Percentiles rank a stretch among this genome's conserved stretches.
Conservation (phyloP, 2,329 filamentous ascomycete species). For the Ampelomyces quisqualis region DNA sequence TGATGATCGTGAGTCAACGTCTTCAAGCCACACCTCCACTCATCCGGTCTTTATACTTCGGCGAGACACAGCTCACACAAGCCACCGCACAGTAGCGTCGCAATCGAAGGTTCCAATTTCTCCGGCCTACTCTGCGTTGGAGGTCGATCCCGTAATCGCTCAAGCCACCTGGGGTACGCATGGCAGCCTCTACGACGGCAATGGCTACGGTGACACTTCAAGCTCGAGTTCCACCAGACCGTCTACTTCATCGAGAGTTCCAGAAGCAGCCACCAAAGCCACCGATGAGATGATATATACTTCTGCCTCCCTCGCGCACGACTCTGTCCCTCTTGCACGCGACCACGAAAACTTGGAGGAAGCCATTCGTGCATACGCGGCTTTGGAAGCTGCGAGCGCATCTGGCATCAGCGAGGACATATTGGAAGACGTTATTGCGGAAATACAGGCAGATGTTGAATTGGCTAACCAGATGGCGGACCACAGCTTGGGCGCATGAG, state of each 20-base stretch:
- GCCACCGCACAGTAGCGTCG: too few species aligned
- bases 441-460: slow-evolving; percentile 11
- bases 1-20: neutral
- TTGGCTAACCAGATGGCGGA: slow-evolving; percentile 17
- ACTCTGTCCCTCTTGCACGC: slow-evolving; percentile 8
- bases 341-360: slow-evolving; percentile 20
- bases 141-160: neutral
- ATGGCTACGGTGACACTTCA: slow-evolving; percentile 24
- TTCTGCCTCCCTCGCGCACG: neutral
- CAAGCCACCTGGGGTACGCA: slow-evolving; percentile 16
- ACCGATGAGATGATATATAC: neutral
- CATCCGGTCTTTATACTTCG: too few species aligned
- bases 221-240: slow-evolving; percentile 4
- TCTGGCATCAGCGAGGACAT: slow-evolving; percentile 3
- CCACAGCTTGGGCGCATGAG: slow-evolving; percentile 18
- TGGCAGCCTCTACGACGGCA: slow-evolving; percentile 27
- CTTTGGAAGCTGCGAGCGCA: slow-evolving; percentile 3
- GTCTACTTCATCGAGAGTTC: slow-evolving; percentile 3
- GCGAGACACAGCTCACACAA: too few species aligned
- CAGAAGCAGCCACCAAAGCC: neutral
- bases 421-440: slow-evolving; percentile 1
- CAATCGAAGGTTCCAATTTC: too few species aligned
- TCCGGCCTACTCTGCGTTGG: neutral
- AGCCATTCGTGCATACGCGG: slow-evolving; percentile 23
- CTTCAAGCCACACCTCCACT: neutral